A percentile compares a stretch with the other conserved stretches of the same genome.
phyloP scores from a whole-genome alignment of 2,329 filamentous ascomycete genomes.

The Aspergillus floridensis region DNA sequence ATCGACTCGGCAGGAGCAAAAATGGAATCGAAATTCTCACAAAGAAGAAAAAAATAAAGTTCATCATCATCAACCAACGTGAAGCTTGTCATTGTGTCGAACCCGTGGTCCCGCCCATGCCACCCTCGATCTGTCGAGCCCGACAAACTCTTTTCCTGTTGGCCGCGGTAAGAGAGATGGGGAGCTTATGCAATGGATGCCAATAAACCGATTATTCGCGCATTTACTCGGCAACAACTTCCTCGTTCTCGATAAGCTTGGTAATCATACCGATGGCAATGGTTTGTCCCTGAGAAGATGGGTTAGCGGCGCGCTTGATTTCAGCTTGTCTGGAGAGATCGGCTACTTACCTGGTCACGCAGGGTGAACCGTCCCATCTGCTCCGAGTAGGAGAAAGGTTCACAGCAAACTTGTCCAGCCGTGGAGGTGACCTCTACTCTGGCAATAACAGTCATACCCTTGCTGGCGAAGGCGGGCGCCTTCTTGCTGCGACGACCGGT shows the following conservation, averaged over 20 bases:
- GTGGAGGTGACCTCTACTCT: conserved; percentile 82
- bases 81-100: conserved; percentile 23
- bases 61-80: conserved; percentile 37
- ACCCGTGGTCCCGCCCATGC: conserved; percentile 20
- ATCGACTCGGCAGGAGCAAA: conserved; percentile 18
- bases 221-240: conserved; percentile 16
- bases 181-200: conserved; percentile 1
- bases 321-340: conserved; percentile 8
- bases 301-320: conserved; percentile 22
- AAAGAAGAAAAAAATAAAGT: conserved; percentile 17
- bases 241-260: conserved; percentile 62
- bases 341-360: conserved; percentile 69
- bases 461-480: conserved; percentile 88
- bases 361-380: conserved; percentile 90
- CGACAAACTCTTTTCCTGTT: background rate
- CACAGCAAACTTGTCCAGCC: conserved; percentile 84
- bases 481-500: conserved; percentile 80
- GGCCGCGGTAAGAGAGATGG: background rate
- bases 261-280: conserved; percentile 99
- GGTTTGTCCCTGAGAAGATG: conserved; percentile 74
- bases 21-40: conserved; percentile 25
- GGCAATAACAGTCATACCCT: conserved; percentile 81
- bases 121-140: conserved; percentile 13
- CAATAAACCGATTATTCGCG: conserved; percentile 7
- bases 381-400: conserved; percentile 92